Conservation (phyloP, 1,284 basidiomycete species). For the Ganoderma sinense region DNA sequence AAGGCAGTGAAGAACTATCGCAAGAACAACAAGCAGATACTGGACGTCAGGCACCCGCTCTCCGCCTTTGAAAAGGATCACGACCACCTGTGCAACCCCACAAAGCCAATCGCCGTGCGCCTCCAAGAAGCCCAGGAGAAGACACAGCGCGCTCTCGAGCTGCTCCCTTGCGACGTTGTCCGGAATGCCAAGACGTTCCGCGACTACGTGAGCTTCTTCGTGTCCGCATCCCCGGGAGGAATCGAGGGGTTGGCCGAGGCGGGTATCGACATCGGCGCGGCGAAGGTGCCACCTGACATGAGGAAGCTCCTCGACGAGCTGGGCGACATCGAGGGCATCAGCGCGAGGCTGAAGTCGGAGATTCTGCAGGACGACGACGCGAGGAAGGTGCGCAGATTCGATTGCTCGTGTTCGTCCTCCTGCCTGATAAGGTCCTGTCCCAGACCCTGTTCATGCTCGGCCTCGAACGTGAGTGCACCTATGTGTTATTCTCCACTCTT, state of each 20-base stretch:
- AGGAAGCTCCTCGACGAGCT: conserved; percentile 56
- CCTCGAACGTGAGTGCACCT: conserved; percentile 56
- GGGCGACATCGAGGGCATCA: conserved; percentile 45
- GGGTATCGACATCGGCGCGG: conserved; percentile 16
- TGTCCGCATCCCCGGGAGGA: conserved; percentile 21
- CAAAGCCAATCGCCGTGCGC: conserved; percentile 10
- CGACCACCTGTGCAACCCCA: not conserved
- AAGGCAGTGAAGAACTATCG: conserved; percentile 57
- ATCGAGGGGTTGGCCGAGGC: conserved; percentile 23
- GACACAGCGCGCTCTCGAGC: conserved; percentile 50
- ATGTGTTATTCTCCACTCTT: not conserved
- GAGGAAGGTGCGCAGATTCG: conserved; percentile 47
- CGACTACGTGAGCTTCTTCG: conserved; percentile 54
- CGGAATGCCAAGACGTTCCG: conserved; percentile 53
- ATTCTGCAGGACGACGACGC: conserved; percentile 57
- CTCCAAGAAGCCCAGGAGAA: conserved; percentile 30
- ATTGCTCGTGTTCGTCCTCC: not conserved
- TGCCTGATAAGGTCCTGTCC: not conserved
- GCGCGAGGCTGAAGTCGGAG: conserved; percentile 51
- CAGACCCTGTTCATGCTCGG: conserved; percentile 60
- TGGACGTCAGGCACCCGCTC: conserved; percentile 22
- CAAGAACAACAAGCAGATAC: conserved; percentile 25
- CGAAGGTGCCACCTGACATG: conserved; percentile 47
- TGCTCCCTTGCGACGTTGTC: conserved; percentile 57
- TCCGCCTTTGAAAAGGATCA: not conserved